phyloP scores from a whole-genome alignment of 176 grass and related monocot species.

The Phyllostachys edulis region DNA sequence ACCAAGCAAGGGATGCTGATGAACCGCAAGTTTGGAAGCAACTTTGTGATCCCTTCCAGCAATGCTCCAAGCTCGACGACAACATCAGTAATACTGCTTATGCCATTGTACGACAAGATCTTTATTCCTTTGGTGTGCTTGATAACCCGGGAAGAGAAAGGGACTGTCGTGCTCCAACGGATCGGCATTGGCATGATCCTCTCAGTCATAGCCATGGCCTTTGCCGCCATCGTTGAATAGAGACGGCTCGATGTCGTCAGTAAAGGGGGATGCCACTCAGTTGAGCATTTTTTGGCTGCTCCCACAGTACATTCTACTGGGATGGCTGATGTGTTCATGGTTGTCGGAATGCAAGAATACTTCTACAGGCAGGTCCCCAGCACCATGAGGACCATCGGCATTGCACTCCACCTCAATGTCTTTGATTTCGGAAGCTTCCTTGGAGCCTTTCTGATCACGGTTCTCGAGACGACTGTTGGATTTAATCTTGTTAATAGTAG shows the following conservation, averaged over 20 bases:
- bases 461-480: no score
- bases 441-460: slow-evolving; percentile 53
- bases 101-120: slow-evolving; percentile 80
- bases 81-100: slow-evolving; percentile 58
- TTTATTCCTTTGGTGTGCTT: slow-evolving; percentile 45
- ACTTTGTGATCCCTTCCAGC: slow-evolving; percentile 70
- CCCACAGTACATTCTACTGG: slow-evolving; percentile 67
- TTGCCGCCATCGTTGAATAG: slow-evolving; percentile 59
- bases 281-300: slow-evolving; percentile 64
- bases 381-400: slow-evolving; percentile 61
- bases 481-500: no score
- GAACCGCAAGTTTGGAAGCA: slow-evolving; percentile 47
- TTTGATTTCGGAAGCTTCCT: slow-evolving; percentile 72
- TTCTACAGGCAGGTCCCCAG: slow-evolving; percentile 70
- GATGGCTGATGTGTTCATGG: slow-evolving; percentile 54
- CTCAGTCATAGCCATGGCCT: slow-evolving; percentile 60
- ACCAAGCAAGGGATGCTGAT: slow-evolving; percentile 88
- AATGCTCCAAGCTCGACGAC: slow-evolving; percentile 91
- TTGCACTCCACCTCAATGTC: slow-evolving; percentile 74
- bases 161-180: slow-evolving; percentile 74
- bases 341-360: slow-evolving; percentile 80
- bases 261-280: not conserved
- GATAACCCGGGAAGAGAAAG: slow-evolving; percentile 44
- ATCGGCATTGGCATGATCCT: slow-evolving; percentile 84
- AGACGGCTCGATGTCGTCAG: slow-evolving; percentile 24